Conservation (phyloP, 352 stramenopile species). For the Paralagenidium karlingii region DNA sequence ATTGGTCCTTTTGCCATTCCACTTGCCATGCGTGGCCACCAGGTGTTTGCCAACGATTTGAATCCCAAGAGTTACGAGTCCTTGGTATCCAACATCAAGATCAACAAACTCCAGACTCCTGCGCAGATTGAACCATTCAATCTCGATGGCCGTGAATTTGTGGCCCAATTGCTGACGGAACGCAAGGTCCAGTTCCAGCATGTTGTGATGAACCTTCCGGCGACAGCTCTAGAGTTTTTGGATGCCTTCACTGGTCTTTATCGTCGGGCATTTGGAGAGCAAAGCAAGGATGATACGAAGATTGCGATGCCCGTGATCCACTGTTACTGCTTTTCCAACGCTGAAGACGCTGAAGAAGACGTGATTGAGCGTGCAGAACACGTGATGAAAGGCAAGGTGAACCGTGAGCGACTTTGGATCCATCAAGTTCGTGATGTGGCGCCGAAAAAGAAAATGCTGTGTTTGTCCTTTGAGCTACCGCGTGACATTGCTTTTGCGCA, state of each 20-base stretch:
- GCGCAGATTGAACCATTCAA: conserved; percentile 80
- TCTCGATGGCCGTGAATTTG: conserved; percentile 88
- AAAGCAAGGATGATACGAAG: conserved; percentile 40
- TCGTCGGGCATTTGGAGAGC: background rate
- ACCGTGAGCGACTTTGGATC: conserved; percentile 28
- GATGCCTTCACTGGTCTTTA: conserved; percentile 38
- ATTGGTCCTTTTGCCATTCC: conserved; percentile 94
- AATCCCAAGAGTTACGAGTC: conserved; percentile 88
- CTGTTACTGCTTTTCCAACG: conserved; percentile 92
- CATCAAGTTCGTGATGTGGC: conserved; percentile 92
- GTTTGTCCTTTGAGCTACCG: conserved; percentile 91
- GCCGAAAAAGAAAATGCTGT: conserved; percentile 97
- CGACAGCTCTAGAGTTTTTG: conserved; percentile 90
- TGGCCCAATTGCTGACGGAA: conserved; percentile 58
- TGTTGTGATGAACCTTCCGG: conserved; percentile 96
- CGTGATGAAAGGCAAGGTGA: conserved; percentile 50
- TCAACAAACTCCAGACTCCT: conserved; percentile 90
- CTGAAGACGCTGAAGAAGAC: conserved; percentile 47
- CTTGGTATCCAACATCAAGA: conserved; percentile 80
- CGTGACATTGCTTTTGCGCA: conserved; percentile 28
- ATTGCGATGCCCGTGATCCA: conserved; percentile 82
- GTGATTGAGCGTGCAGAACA: conserved; percentile 55
- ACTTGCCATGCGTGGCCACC: conserved; percentile 71
- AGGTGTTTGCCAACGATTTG: conserved; percentile 89
- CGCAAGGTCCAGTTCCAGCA: conserved; percentile 78